A percentile compares a stretch with the other conserved stretches of the same genome.
Evolutionary conservation across 768 basidiomycete genomes (phyloP).

Genomic region (Mycena belliarum): DNA sequence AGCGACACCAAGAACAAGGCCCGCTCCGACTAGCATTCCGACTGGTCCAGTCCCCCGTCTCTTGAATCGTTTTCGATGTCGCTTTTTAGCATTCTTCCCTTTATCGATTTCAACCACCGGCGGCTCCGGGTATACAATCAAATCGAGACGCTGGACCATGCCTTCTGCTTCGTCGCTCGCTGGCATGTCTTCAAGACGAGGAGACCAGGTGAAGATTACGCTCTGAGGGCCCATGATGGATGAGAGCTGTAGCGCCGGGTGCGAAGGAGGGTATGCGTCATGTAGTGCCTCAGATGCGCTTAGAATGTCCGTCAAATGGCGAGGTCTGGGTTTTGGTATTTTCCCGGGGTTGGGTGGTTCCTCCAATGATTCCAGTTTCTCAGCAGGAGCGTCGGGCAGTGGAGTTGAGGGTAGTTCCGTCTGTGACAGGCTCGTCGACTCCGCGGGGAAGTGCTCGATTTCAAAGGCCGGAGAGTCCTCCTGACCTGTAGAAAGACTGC

Average conservation of each 20-base stretch:
- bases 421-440: not conserved
- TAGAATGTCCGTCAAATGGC: constrained; percentile 52
- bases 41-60: constrained; percentile 18
- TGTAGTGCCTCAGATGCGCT: constrained; percentile 60
- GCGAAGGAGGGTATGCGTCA: constrained; percentile 57
- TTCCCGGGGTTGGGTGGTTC: not conserved
- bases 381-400: not conserved
- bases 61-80: constrained; percentile 22
- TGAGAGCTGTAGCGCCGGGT: constrained; percentile 52
- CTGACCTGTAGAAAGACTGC: not conserved
- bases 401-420: not conserved
- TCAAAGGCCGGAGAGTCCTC: not conserved
- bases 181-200: constrained; percentile 43
- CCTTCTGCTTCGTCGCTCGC: constrained; percentile 59
- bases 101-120: constrained; percentile 32
- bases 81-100: constrained; percentile 26
- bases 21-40: constrained; percentile 61
- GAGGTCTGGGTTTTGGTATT: constrained; percentile 28
- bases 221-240: constrained; percentile 79
- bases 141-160: constrained; percentile 55
- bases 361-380: constrained; percentile 1
- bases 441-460: not conserved
- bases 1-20: constrained; percentile 70
- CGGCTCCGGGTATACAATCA: constrained; percentile 56
- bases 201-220: constrained; percentile 74